Conservation (phyloP, 2,329 filamentous ascomycete genomes). For the Ceratocystis diversiconidia region DNA sequence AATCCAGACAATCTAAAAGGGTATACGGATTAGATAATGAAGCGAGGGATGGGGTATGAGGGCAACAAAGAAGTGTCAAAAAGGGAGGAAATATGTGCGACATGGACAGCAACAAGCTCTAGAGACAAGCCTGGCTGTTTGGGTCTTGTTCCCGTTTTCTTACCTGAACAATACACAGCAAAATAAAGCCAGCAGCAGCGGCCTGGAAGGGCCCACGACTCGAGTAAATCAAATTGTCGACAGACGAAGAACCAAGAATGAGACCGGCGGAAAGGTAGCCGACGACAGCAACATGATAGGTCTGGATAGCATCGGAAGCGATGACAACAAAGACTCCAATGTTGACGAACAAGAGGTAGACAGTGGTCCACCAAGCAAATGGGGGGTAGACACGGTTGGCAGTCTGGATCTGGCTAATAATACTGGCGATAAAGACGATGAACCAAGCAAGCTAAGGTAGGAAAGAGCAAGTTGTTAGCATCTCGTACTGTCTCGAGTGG, state of each 20-base stretch:
- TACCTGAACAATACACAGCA: slow-evolving; percentile 86
- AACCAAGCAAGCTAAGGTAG: slow-evolving; percentile 81
- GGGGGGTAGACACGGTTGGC: slow-evolving; percentile 50
- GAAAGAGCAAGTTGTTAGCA: not conserved
- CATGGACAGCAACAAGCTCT: slow-evolving; percentile 19
- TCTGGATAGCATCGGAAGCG: slow-evolving; percentile 68
- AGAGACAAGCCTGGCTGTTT: not conserved
- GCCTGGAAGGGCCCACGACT: slow-evolving; percentile 63
- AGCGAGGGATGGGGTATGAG: not conserved
- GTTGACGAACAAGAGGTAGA: slow-evolving; percentile 75
- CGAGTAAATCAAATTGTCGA: slow-evolving; percentile 75
- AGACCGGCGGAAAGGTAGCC: slow-evolving; percentile 74
- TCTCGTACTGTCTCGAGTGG: not conserved
- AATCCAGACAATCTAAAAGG: slow-evolving; percentile 77
- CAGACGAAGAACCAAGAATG: slow-evolving; percentile 70
- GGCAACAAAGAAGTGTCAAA: not conserved
- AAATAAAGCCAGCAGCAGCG: slow-evolving; percentile 80
- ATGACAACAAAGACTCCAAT: slow-evolving; percentile 67
- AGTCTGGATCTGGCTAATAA: slow-evolving; percentile 30
- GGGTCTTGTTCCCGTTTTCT: slow-evolving; percentile 25
- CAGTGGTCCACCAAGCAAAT: slow-evolving; percentile 83
- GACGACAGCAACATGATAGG: slow-evolving; percentile 83
- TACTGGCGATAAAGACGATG: slow-evolving; percentile 76
- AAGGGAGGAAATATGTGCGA: not conserved
- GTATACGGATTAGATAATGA: not conserved